Base-by-base conservation (phyloP, 2,329 filamentous ascomycete genomes). In the Diaporthe nobilis region DNA sequence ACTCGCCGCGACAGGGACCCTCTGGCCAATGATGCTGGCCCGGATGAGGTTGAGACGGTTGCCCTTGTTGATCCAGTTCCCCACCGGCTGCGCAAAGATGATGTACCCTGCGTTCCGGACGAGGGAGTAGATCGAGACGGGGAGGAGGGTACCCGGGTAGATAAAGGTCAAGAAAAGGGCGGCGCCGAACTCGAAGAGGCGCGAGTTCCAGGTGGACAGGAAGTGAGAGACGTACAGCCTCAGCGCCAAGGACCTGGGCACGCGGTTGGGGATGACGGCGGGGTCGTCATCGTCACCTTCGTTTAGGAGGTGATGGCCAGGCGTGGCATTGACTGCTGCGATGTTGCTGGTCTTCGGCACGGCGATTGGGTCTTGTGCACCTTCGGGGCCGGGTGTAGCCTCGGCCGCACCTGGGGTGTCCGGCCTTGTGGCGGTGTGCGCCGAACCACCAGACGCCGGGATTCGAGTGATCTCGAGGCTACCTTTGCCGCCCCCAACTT, bases 91-190 rank as follows among this genome's bases (percentile, higher is more conserved):
- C 0, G 92, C 89, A 9, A 94, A 84, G 0, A 91, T 39, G 5
- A 93, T 88, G 0, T 91, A 92, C 0, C 90, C 86, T 0, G 86
- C 83, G 8, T 90, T 87, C 31, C 93, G 89, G 7, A 88, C 85
- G 9, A 95, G 83, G 0, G 93, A 93, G 80, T 95, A 95, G n/a
- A 92, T 84, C 0, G 93, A 94, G 74, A 92, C 87, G 49, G 91
- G 92, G 31, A 93, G 86, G 31, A 95, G 84, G 0, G 92, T 94
- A 0, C 86, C 83, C 0, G 89, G 89, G 78, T 87, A 92, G 61
- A 90, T 86, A 1, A 86, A 82, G 0, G 90, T 89, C 13, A 92
- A 84, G 81, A 89, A 92, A 8, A 92, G 84, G 7, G 92, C 89
- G 8, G 90, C 88, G 42, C 87, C 91, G 74, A 92, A 92, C 80